phyloP scores from a whole-genome alignment of 768 basidiomycete species.

The Nevesoporus exiguus region DNA sequence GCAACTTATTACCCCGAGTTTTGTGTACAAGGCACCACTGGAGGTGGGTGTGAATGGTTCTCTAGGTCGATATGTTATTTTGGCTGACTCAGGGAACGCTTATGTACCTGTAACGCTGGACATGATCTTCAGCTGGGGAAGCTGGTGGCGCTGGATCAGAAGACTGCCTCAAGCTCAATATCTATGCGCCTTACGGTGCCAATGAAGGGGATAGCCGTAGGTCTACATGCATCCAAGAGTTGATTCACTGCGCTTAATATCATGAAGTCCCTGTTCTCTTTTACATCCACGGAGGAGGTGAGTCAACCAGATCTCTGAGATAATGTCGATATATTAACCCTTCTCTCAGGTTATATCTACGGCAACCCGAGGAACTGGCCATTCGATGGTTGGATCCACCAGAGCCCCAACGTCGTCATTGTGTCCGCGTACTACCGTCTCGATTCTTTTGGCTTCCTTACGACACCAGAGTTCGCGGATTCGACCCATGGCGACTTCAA shows the following conservation, averaged over 20 bases:
- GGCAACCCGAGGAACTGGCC: conserved; percentile 67
- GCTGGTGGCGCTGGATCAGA: conserved; percentile 63
- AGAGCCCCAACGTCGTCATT: conserved; percentile 57
- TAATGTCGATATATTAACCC: neutral
- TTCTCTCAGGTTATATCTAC: conserved; percentile 44
- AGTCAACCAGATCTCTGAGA: neutral
- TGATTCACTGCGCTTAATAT: neutral
- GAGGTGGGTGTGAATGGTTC: conserved; percentile 30
- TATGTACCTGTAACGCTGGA: neutral
- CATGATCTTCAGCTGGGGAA: conserved; percentile 41
- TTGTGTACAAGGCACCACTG: conserved; percentile 57
- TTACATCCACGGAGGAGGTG: conserved; percentile 42
- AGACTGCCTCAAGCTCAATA: conserved; percentile 65
- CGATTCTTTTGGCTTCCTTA: conserved; percentile 60
- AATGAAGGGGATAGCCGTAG: conserved; percentile 45
- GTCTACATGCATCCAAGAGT: conserved; percentile 14
- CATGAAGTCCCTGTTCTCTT: conserved; percentile 36
- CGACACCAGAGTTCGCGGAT: conserved; percentile 44
- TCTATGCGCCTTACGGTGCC: conserved; percentile 53
- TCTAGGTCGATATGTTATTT: neutral
- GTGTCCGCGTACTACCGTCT: conserved; percentile 68
- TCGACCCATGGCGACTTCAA: conserved; percentile 46
- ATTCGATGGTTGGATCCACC: conserved; percentile 62
- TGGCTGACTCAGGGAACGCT: neutral
- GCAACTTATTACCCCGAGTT: conserved; percentile 53